phyloP scores from a whole-genome alignment of 495 filamentous ascomycete species.

The Trichoderma reesei region DNA sequence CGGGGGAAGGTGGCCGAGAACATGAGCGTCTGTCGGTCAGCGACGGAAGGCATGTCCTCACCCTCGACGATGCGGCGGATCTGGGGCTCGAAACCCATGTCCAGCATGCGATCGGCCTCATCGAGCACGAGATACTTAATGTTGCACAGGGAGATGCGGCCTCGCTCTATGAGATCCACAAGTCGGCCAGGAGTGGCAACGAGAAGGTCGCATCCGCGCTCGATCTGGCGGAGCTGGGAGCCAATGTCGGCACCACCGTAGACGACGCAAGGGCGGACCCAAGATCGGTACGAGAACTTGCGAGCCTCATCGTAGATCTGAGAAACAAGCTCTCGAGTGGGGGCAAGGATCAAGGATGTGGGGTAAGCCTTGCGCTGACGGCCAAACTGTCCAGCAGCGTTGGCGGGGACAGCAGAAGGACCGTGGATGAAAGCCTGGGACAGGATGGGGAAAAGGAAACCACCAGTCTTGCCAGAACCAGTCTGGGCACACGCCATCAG shows the following conservation, averaged over 20 bases:
- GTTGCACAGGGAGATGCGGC: slow-evolving; percentile 89
- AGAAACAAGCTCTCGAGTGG: slow-evolving; percentile 94
- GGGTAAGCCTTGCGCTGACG: slow-evolving; percentile 92
- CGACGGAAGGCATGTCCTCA: slow-evolving; percentile 88
- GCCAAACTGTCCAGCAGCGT: slow-evolving; percentile 56
- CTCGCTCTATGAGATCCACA: slow-evolving; percentile 95
- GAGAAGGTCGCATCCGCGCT: slow-evolving; percentile 93
- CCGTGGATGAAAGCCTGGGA: slow-evolving; percentile 90
- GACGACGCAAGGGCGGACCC: slow-evolving; percentile 96
- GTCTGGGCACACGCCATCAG: slow-evolving; percentile 99
- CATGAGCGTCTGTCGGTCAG: slow-evolving; percentile 93
- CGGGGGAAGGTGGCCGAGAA: slow-evolving; percentile 98
- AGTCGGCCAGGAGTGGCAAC: slow-evolving; percentile 96
- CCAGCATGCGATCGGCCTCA: slow-evolving; percentile 99
- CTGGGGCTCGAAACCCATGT: slow-evolving; percentile 99
- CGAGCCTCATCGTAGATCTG: slow-evolving; percentile 97
- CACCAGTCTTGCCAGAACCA: slow-evolving; percentile 97
- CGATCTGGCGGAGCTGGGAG: slow-evolving; percentile 91
- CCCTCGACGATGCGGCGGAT: slow-evolving; percentile 97
- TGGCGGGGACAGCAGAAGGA: slow-evolving; percentile 56
- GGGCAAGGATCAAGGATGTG: slow-evolving; percentile 88
- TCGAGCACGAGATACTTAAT: slow-evolving; percentile 99
- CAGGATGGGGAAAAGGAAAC: slow-evolving; percentile 96
- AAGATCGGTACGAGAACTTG: slow-evolving; percentile 97
- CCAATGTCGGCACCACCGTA: slow-evolving; percentile 99